A percentile compares a stretch with the other conserved stretches of the same genome.
Evolutionary conservation across 1,284 basidiomycete species (phyloP).

Genomic region (Cryptococcus sp.): DNA sequence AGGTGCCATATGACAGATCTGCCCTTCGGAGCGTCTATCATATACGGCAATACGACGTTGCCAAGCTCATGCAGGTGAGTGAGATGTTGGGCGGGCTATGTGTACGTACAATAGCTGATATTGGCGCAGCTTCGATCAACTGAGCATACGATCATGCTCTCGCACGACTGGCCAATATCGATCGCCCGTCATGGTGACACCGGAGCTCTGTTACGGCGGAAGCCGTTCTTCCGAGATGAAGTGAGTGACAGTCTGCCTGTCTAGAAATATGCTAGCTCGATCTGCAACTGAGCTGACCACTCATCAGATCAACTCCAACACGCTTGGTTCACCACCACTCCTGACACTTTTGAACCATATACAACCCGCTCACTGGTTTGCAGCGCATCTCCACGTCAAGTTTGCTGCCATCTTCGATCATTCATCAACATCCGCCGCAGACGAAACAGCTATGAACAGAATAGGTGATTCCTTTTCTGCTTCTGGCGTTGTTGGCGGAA

Average conservation of each 20-base stretch:
- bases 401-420: conserved; percentile 69
- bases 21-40: conserved; percentile 87
- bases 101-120: conserved; percentile 10
- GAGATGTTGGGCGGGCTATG: background rate
- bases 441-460: background rate
- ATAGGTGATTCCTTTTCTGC: conserved; percentile 6
- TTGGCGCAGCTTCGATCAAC: conserved; percentile 9
- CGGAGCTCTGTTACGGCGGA: conserved; percentile 66
- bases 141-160: conserved; percentile 69
- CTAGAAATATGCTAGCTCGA: background rate
- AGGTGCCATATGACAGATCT: conserved; percentile 62
- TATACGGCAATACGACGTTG: conserved; percentile 80
- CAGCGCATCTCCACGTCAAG: conserved; percentile 89
- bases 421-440: conserved; percentile 12
- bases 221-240: conserved; percentile 80
- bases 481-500: background rate
- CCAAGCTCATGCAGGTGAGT: conserved; percentile 74
- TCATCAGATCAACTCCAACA: conserved; percentile 60
- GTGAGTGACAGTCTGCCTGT: conserved; percentile 27
- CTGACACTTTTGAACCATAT: conserved; percentile 73
- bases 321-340: conserved; percentile 86
- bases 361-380: conserved; percentile 89
- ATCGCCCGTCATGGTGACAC: conserved; percentile 83
- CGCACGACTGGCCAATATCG: conserved; percentile 93
- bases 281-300: background rate